Conservation (phyloP, 2,329 filamentous ascomycete species). For the Chrysosporium queenslandicum region DNA sequence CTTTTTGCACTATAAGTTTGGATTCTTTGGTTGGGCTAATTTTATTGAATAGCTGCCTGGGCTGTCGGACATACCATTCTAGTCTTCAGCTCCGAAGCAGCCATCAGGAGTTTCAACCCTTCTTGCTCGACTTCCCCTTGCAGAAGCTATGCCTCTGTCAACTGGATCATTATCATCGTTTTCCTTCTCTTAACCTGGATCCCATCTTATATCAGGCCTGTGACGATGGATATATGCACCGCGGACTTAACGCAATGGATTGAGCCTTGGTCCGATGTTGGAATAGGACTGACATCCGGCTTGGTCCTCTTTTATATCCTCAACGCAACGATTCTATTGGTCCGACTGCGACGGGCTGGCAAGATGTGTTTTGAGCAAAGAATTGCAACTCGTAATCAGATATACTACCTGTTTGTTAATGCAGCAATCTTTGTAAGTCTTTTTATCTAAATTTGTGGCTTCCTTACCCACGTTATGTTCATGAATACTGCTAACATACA, state of each 20-base stretch:
- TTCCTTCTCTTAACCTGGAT: conserved; percentile 20
- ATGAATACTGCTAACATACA: too few species aligned
- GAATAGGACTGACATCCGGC: conserved; percentile 15
- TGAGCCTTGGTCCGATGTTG: conserved; percentile 20
- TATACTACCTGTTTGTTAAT: conserved; percentile 22
- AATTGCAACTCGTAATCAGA: conserved; percentile 20
- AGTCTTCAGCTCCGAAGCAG: conserved; percentile 20
- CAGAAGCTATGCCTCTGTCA: conserved; percentile 15
- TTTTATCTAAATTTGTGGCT: too few species aligned
- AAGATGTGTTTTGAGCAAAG: conserved; percentile 19
- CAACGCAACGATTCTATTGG: conserved; percentile 15
- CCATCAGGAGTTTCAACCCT: conserved; percentile 16
- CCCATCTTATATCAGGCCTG: conserved; percentile 17
- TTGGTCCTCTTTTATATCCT: conserved; percentile 18
- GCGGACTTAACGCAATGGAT: conserved; percentile 18
- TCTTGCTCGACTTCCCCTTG: conserved; percentile 8
- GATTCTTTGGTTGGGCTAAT: conserved; percentile 8
- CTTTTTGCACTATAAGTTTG: neutral
- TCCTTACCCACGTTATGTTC: too few species aligned
- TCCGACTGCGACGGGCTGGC: conserved; percentile 18
- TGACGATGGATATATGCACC: conserved; percentile 15
- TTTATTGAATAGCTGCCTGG: conserved; percentile 20
- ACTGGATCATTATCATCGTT: conserved; percentile 17
- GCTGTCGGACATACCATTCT: conserved; percentile 21
- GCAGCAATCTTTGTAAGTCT: conserved; percentile 20